Evolutionary conservation across 1,284 basidiomycete genomes (phyloP), one percentile per base, ranked within the genome.

Genomic region (Fomitopsis pinicola): DNA sequence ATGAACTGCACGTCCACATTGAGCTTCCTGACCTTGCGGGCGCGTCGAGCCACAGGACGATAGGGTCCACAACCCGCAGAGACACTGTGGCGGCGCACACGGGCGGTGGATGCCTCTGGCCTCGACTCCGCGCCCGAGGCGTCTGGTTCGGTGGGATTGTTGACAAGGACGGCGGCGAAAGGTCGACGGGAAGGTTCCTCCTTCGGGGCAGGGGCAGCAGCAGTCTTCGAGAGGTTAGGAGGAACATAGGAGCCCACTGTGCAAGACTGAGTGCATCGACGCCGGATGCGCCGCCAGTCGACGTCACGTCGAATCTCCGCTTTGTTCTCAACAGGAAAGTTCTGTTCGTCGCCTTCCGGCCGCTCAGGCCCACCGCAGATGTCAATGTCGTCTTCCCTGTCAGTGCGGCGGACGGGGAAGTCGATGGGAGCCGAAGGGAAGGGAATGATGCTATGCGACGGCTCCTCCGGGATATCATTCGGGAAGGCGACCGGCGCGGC

Each of bases 1-100:
- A 75, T 67, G 70, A 79, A 79, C 62, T 74, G 73, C 19, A 78
- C 66, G 55, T 81, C 79, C 17, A 71, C 72, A 1, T 73, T 66
- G 15, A 73, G 71, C 19, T 71, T 75, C 62, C 65, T 75, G 58
- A 71, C 72, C 66, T 74, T 79, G 58, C 71, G 73, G 15, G 68
- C 66, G 48, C 73, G 71, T 66, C 77, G 77, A 59, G 66, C 59
- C 50, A 64, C 54, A 9, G 70, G 67, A 6, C 62, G 42, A 30
- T n/a, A 35, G 10, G 57, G 42, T 15, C 33, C 30, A 9, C 57
- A 45, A 5, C 45, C 35, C 66, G 50, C 50, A 33, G 50, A 53
- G n/a, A 53, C 50, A 19, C 50, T 53, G 30, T 53, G 50, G 15
- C 50, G 50, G 5, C 50, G 50, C 50, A 17, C 9, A 19, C 50